phyloP scores from a whole-genome alignment of 768 basidiomycete species.

The Russula sp. region DNA sequence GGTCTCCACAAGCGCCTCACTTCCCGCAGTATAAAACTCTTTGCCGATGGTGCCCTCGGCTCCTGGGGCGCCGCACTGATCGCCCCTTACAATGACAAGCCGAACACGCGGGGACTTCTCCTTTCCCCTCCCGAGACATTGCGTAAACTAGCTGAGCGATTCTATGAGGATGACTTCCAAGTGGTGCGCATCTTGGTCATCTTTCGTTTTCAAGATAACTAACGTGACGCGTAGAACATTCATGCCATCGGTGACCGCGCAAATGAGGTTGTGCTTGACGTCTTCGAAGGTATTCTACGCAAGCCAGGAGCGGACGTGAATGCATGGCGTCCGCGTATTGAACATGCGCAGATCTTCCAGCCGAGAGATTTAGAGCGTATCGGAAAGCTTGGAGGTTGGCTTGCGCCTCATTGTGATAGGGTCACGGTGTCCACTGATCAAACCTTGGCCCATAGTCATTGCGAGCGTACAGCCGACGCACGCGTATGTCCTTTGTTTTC shows the following conservation, averaged over 20 bases:
- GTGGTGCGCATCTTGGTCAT: conserved; percentile 51
- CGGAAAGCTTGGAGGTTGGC: conserved; percentile 68
- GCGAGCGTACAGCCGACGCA: conserved; percentile 93
- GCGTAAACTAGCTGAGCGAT: conserved; percentile 52
- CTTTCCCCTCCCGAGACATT: conserved; percentile 54
- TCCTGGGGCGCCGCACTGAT: conserved; percentile 90
- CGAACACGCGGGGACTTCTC: conserved; percentile 68
- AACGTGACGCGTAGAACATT: conserved; percentile 56
- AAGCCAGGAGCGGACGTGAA: conserved; percentile 38
- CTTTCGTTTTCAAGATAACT: background rate
- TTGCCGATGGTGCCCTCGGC: conserved; percentile 85
- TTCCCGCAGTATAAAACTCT: conserved; percentile 67
- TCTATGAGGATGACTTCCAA: conserved; percentile 77
- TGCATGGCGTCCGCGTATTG: conserved; percentile 72
- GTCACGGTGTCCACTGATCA: background rate
- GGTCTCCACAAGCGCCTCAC: conserved; percentile 37
- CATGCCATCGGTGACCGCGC: conserved; percentile 89
- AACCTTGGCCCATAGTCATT: conserved; percentile 59
- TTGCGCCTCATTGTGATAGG: conserved; percentile 5
- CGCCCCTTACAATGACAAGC: conserved; percentile 79
- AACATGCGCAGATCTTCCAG: conserved; percentile 90
- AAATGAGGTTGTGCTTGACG: conserved; percentile 77
- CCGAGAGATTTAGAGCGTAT: conserved; percentile 64
- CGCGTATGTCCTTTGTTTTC: conserved; percentile 52
- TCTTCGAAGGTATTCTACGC: conserved; percentile 60